Evolutionary conservation across 495 filamentous ascomycete species (phyloP), one percentile per base, ranked within the genome.

Genomic region (Penicillium simplicissimum): DNA sequence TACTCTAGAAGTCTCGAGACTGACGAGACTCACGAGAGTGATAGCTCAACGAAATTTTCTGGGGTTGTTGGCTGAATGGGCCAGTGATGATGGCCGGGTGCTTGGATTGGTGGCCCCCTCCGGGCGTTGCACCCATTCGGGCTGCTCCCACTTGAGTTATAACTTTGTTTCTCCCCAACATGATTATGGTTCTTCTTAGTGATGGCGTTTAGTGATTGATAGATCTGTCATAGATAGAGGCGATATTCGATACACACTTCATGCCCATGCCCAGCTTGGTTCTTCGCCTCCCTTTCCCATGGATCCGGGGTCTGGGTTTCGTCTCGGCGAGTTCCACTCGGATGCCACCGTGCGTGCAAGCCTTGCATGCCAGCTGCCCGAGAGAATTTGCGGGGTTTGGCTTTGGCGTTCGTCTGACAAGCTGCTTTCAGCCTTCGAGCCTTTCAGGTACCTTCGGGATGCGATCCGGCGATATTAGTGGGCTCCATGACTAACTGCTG

Each of bases 381-480:
- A 59, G 59, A 53, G 51, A 54, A 47, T 63, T 63, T 63, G 61
- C 61, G 61, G 61, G 61, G 61, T 63, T 59, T 38, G 57, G 52
- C 52, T 34, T 54, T 34, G 23, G n/a, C n/a, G 19, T 23, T 55
- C 37, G 28, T 53, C 51, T 52, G 25, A 6, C 33, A n/a, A 19
- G 15, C 34, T 53, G 31, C 15, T 53, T 34, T 31, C 45, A 49
- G 23, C n/a, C n/a, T n/a, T n/a, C n/a, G n/a, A n/a, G n/a, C n/a
- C n/a, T n/a, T n/a, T n/a, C n/a, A n/a, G 47, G 40, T 43, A 43
- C 40, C 40, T 43, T 43, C 40, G 40, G 40, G 19, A 43, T 7
- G 40, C 19, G 17, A 45, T 21, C 42, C 42, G 42, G 42, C 28
- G 28, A 31, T 31, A 45, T 45, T 45, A 45, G 42, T 45, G 14